These are phyloP conservation scores for Quercus cerris DNA, from an alignment of 306 rosid genomes.

Conservation along the genomic window DNA sequence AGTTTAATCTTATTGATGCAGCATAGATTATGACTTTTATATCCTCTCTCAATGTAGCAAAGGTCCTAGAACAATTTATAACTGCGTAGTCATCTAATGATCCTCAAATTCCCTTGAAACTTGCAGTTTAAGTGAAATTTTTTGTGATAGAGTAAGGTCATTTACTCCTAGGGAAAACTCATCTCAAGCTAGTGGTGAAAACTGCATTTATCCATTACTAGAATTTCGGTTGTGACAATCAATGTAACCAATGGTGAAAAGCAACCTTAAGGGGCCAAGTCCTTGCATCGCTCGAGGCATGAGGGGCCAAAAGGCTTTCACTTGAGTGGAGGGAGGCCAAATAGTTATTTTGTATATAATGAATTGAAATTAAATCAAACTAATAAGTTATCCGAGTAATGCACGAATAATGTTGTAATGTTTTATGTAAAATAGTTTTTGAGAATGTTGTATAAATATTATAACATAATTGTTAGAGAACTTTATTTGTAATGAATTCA, in stretches of 20 bases:
- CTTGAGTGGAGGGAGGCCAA: too few species aligned
- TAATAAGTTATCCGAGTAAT: too few species aligned
- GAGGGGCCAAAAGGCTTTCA: too few species aligned
- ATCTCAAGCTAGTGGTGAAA: background rate
- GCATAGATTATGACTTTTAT: background rate
- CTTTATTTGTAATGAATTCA: too few species aligned
- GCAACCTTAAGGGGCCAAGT: too few species aligned
- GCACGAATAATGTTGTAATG: too few species aligned
- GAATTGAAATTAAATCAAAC: too few species aligned
- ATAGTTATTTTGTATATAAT: too few species aligned
- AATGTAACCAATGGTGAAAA: too few species aligned
- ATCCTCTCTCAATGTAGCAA: background rate
- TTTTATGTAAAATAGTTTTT: too few species aligned
- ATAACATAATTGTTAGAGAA: too few species aligned
- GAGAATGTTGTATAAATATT: too few species aligned
- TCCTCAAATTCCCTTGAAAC: background rate
- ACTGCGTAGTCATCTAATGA: background rate
- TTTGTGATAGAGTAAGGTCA: background rate
- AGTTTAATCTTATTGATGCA: background rate
- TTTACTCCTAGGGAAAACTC: background rate
- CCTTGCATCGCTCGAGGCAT: fast-evolving
- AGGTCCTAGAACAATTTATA: background rate
- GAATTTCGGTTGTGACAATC: background rate
- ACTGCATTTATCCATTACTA: background rate
- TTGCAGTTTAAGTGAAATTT: background rate